Conservation (phyloP, 441 rosid genomes). For the Euphorbia schlechtendalii region DNA sequence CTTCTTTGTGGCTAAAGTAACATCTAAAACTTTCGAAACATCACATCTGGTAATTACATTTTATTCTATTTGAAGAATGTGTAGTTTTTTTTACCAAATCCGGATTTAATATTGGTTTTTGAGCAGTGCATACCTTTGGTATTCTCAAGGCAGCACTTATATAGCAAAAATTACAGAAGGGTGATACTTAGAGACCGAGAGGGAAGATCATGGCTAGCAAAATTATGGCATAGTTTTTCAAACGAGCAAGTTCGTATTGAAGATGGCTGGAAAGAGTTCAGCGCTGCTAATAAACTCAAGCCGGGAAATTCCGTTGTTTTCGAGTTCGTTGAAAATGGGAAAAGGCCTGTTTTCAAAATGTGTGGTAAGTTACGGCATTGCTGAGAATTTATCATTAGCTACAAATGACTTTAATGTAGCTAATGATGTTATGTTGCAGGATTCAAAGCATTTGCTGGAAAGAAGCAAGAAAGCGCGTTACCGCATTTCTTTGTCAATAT, state of each 20-base stretch:
- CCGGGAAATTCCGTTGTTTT: constrained; percentile 9
- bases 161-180: background rate
- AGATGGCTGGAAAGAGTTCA: constrained; percentile 10
- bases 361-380: constrained; percentile 7
- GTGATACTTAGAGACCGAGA: constrained; percentile 7
- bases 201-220: constrained; percentile 19
- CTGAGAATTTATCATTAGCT: background rate
- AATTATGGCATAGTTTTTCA: background rate
- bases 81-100: background rate
- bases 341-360: constrained; percentile 3
- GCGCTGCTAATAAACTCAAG: constrained; percentile 5
- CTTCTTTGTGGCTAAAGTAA: constrained; percentile 7
- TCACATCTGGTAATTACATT: constrained; percentile 1
- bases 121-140: constrained; percentile 9
- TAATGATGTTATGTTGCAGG: background rate
- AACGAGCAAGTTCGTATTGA: background rate
- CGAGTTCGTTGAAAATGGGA: constrained; percentile 7
- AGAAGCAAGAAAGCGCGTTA: background rate
- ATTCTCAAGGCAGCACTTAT: background rate
- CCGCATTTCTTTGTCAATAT: constrained; percentile 2
- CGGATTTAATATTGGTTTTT: background rate
- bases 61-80: background rate
- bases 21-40: background rate
- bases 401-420: background rate
- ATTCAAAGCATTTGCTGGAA: background rate